Evolutionary conservation across 345 rosid genomes (phyloP), one percentile per base, ranked within the genome.

Genomic region (Aquilaria yunnanensis): DNA sequence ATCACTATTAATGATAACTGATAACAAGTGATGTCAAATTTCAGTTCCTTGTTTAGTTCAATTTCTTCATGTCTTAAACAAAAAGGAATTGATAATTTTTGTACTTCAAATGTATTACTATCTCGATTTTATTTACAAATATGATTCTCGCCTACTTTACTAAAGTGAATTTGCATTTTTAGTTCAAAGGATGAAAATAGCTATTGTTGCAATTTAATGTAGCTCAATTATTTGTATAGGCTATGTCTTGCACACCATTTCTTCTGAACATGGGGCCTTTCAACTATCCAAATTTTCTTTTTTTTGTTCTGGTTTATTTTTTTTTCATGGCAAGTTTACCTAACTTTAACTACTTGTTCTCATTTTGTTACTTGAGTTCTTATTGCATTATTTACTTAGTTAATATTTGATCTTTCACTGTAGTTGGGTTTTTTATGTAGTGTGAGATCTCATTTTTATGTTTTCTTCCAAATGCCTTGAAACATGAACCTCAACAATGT

Each of bases 401-500:
- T 56, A 14, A 54, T 56, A 3, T n/a, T 9, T 64, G 48, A 5
- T 62, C 14, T 53, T 14, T 10, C 10, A 48, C 10, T 13, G 12
- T 13, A 48, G 41, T 59, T 56, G 54, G 55, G 14, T 37, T 9
- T 2, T 37, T 9, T 5, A 37, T 41, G 58, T 43, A 60, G 23
- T 41, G 33, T 41, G 50, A 60, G 30, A 30, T 65, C 34, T 54
- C 10, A 6, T 32, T 2, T 59, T 47, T 14, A 10, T 37, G 7
- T 9, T 37, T 55, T 2, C 14, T 16, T n/a, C 60, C 14, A 23
- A 29, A n/a, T 37, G 43, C 58, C 45, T 30, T 54, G 68, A 57
- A 66, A 66, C 57, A 82, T 79, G 86, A 81, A 76, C 68, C 55
- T 82, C 64, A 79, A 74, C 74, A 88, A 88, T 60, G 81, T 85